A percentile compares a stretch with the other conserved stretches of the same genome.
phyloP scores from a whole-genome alignment of 768 basidiomycete species.

The Agrocybe chaxingu region DNA sequence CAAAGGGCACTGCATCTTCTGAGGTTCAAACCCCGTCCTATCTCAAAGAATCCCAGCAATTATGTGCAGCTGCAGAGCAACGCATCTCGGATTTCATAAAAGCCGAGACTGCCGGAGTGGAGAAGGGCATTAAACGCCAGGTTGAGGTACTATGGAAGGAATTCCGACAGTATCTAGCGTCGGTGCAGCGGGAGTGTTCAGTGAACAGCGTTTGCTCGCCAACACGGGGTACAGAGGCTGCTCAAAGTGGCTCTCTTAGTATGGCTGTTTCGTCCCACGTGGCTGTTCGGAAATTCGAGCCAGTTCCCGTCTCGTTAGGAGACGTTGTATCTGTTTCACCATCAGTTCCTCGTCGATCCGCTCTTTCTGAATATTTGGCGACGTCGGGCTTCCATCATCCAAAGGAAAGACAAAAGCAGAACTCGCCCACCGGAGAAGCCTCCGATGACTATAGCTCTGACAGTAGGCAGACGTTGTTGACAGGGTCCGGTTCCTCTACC shows the following conservation, averaged over 20 bases:
- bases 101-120: constrained; percentile 54
- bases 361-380: constrained; percentile 69
- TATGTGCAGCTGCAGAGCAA: constrained; percentile 57
- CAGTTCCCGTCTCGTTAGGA: constrained; percentile 38
- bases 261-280: constrained; percentile 24
- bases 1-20: constrained; percentile 19
- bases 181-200: constrained; percentile 26
- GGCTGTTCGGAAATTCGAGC: constrained; percentile 56
- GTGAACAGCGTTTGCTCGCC: constrained; percentile 14
- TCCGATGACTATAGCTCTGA: constrained; percentile 13
- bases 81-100: constrained; percentile 50
- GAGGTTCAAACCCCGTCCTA: constrained; percentile 29
- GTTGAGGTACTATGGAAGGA: constrained; percentile 63
- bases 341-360: constrained; percentile 45
- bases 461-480: constrained; percentile 21
- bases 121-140: constrained; percentile 47
- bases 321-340: constrained; percentile 31
- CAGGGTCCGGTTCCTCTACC: constrained; percentile 29
- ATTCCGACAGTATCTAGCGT: constrained; percentile 46
- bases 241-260: constrained; percentile 13
- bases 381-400: constrained; percentile 59
- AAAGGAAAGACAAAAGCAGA: constrained; percentile 24
- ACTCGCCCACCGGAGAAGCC: constrained; percentile 7
- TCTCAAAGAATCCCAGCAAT: constrained; percentile 50
- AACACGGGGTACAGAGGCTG: constrained; percentile 7